Conservation (phyloP, 2,329 filamentous ascomycete genomes). For the Colletotrichum trifolii region DNA sequence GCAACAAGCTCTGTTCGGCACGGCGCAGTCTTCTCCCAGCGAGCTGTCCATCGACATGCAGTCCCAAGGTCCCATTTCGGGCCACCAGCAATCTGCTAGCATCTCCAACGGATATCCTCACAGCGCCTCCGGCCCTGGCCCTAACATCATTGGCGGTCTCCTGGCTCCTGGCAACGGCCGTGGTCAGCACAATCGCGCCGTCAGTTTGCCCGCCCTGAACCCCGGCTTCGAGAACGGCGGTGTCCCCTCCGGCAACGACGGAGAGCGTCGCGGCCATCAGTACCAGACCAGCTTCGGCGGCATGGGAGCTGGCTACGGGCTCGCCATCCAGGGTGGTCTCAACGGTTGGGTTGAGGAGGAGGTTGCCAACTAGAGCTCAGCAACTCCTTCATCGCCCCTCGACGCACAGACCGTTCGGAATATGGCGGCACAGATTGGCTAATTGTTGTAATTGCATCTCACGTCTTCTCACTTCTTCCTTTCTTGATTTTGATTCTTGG, state of each 20-base stretch:
- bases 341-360: conserved; percentile 78
- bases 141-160: conserved; percentile 80
- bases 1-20: conserved; percentile 84
- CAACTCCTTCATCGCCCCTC: conserved; percentile 9
- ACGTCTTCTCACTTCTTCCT: conserved; percentile 34
- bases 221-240: conserved; percentile 72
- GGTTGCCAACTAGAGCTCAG: conserved; percentile 63
- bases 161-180: conserved; percentile 76
- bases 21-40: conserved; percentile 69
- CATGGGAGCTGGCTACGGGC: conserved; percentile 68
- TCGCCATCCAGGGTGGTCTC: conserved; percentile 71
- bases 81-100: conserved; percentile 74
- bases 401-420: conserved; percentile 21
- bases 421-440: conserved; percentile 47
- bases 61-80: conserved; percentile 69
- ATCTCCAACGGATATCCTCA: conserved; percentile 72
- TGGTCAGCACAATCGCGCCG: conserved; percentile 79
- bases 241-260: conserved; percentile 55
- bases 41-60: conserved; percentile 69
- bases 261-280: conserved; percentile 72
- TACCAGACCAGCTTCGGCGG: conserved; percentile 73
- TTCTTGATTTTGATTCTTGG: conserved; percentile 37
- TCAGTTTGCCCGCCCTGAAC: conserved; percentile 82
- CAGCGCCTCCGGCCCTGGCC: conserved; percentile 62
- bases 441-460: conserved; percentile 56